Conservation (phyloP, 331 rosid species). For the Pyracantha coccinea region DNA sequence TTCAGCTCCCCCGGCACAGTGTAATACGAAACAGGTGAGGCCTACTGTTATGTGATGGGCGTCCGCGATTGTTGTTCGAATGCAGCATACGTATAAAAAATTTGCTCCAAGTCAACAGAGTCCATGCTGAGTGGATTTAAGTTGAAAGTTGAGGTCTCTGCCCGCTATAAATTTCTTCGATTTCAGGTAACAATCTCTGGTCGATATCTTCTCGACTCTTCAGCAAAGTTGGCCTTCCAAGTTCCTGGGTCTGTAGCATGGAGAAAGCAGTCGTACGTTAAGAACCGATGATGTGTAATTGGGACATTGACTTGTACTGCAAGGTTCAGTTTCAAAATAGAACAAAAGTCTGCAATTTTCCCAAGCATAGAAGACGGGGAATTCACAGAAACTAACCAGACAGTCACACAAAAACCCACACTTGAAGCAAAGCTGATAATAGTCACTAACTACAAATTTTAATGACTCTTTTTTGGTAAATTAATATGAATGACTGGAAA, state of each 20-base stretch:
- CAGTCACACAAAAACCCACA: neutral
- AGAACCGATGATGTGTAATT: neutral
- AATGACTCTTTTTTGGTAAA: neutral
- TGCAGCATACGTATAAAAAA: neutral
- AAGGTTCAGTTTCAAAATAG: neutral
- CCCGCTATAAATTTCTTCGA: conserved; percentile 11
- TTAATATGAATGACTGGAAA: neutral
- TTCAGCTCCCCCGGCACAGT: neutral
- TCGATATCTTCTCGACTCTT: neutral
- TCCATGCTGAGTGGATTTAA: neutral
- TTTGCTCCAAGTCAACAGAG: neutral
- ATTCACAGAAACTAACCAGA: neutral
- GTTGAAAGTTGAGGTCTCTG: conserved; percentile 11
- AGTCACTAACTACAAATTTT: no score
- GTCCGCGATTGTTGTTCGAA: neutral
- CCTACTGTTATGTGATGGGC: neutral
- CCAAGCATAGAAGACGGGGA: neutral
- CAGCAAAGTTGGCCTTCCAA: conserved; percentile 8
- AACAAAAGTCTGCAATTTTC: neutral
- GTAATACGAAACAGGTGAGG: neutral
- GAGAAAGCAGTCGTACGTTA: neutral
- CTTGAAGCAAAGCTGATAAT: neutral
- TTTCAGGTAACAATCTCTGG: conserved; percentile 6
- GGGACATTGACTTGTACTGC: neutral
- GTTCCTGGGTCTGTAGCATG: conserved; percentile 9